Evolutionary conservation across 2,329 filamentous ascomycete genomes (phyloP), one percentile per base, ranked within the genome.

Genomic region (Phaeosphaeriaceae sp.): DNA sequence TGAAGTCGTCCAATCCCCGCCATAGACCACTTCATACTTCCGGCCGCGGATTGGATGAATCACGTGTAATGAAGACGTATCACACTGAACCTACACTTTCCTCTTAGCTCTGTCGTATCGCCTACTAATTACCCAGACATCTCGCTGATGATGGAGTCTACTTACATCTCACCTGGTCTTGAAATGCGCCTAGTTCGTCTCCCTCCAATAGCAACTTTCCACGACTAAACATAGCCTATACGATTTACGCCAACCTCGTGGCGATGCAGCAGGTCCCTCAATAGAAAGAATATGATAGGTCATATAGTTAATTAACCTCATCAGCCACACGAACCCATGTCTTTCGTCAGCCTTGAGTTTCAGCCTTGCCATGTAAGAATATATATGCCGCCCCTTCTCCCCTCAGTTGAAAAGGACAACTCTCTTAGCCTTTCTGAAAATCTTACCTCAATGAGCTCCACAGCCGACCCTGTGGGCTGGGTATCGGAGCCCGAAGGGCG

Each of bases 11-110:
- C 23, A 26, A 26, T 11, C 23, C 23, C 11, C 23, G 7, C 23
- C 23, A 26, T 11, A 26, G n/a, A 26, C 23, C 11, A 3, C 23
- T 26, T 26, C 23, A 29, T 28, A 46, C 51, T 63, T 47, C 58
- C 61, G 61, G 61, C 61, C 61, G 61, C 61, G 59, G 59, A 61
- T 26, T 13, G 44, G 42, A 38, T 28, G 12, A 4, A 5, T 16
- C 30, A 39, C 18, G 20, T 26, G 5, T 2, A 26, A 26, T 26
- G 7, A 26, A 26, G 7, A 7, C 3, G 23, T 11, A 26, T 26
- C 23, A 26, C 23, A 26, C 7, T 11, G 2, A 26, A 11, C 23
- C 11, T 26, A 7, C 23, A 26, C 3, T 26, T 3, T 26, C 23
- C 23, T 26, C 11, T 8, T 9, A 26, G 6, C 11, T 26, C 1